phyloP scores from a whole-genome alignment of 192 early-diverging fungal genomes.

The Fimicolochytrium jonesii region DNA sequence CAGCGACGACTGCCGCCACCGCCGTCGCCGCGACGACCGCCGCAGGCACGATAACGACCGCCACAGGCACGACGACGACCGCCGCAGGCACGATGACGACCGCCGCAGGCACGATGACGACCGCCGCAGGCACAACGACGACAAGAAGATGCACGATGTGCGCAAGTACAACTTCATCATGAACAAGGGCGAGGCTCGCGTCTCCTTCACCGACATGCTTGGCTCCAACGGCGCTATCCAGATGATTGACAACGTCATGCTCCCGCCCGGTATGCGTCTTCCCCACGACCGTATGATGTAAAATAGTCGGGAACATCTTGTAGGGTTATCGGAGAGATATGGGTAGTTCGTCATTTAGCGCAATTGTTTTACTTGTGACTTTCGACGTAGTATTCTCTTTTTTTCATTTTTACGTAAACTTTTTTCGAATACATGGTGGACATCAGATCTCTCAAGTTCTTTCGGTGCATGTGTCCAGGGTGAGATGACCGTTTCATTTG shows the following conservation, averaged over 20 bases:
- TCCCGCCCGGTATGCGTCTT: constrained; percentile 29
- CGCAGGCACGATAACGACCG: too few species aligned
- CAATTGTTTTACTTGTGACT: not conserved
- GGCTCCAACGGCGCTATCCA: constrained; percentile 36
- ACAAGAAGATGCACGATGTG: not conserved
- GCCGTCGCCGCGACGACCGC: too few species aligned
- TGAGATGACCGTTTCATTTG: too few species aligned
- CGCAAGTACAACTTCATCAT: constrained; percentile 30
- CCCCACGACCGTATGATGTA: constrained; percentile 17
- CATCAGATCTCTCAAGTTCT: too few species aligned
- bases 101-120: constrained; percentile 9
- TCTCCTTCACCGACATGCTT: constrained; percentile 16
- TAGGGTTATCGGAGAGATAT: not conserved
- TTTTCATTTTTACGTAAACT: too few species aligned
- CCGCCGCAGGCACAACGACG: not conserved
- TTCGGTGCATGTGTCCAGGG: too few species aligned
- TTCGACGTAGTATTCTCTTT: not conserved
- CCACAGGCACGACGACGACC: too few species aligned
- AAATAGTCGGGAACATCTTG: not conserved
- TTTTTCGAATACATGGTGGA: too few species aligned
- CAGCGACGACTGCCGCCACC: too few species aligned
- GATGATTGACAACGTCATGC: constrained; percentile 26
- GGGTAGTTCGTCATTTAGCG: not conserved
- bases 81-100: not conserved
- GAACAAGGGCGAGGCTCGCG: constrained; percentile 32